Conservation (phyloP, 192 early-diverging fungal genomes). For the Pilobolus umbonatus region DNA sequence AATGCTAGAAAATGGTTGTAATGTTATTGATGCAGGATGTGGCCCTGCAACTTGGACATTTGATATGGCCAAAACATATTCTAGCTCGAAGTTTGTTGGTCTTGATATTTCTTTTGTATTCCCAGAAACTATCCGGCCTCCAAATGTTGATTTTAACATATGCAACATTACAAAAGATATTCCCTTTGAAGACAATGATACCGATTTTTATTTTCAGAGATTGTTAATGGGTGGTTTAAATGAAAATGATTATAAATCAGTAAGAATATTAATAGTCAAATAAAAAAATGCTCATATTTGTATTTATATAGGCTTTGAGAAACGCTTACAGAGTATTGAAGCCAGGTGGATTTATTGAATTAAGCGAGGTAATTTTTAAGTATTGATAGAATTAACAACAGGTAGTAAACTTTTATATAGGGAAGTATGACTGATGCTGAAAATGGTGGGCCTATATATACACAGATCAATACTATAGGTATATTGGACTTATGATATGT, state of each 20-base stretch:
- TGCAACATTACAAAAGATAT: constrained; percentile 17
- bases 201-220: constrained; percentile 32
- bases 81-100: constrained; percentile 41
- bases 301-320: constrained; percentile 1
- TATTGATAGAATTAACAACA: background rate
- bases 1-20: background rate
- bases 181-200: constrained; percentile 26
- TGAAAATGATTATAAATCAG: no score
- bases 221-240: constrained; percentile 7
- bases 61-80: constrained; percentile 48
- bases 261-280: no score
- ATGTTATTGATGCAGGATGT: constrained; percentile 24
- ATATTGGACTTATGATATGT: background rate
- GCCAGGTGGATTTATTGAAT: constrained; percentile 33
- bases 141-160: constrained; percentile 17
- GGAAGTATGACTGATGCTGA: background rate
- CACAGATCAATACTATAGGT: no score
- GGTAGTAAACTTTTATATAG: background rate
- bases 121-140: constrained; percentile 26
- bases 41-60: constrained; percentile 35
- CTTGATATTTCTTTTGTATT: constrained; percentile 41
- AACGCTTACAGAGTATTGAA: constrained; percentile 27
- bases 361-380: background rate
- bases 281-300: background rate
- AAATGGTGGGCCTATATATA: background rate